Evolutionary conservation across 1,284 basidiomycete species (phyloP), one percentile per base, ranked within the genome.

Genomic region (Butyriboletus appendiculatus): DNA sequence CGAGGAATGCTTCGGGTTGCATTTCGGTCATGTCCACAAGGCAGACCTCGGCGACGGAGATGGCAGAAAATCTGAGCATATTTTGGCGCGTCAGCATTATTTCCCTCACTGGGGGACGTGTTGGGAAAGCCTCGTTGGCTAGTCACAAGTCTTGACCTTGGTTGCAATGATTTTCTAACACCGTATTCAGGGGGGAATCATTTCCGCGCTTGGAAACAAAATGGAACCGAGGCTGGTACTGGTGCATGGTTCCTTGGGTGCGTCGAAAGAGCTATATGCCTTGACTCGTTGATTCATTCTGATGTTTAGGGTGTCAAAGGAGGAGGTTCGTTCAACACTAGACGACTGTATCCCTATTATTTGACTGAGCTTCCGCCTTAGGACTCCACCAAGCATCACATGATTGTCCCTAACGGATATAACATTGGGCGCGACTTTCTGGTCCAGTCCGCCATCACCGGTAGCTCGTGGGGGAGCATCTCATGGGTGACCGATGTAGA

Each of bases 391-490:
- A 84, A 81, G 61, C 75, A 84, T 56, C 90, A 93, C 63, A 84
- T 76, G 68, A 92, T 93, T 50, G 77, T 84, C 20, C 80, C 82
- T 10, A 73, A 93, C 55, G 90, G 90, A 6, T 92, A 90, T 63
- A 91, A 92, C 61, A 73, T 87, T 44, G 88, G 90, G 12, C 82
- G 90, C 18, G 86, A 92, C 69, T 83, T 77, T 72, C 74, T 92
- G 50, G 87, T 92, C 22, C 75, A 79, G 39, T 80, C 76, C 12
- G 88, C 90, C n/a, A 64, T 79, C 22, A 66, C 75, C 9, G 85
- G 83, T n/a, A 80, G 79, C 47, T 75, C 76, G 32, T 85, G 81
- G 81, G 78, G 79, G 35, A 79, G 81, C 11, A 78, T 79, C 59
- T 82, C 78, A 75, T 92, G 90, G 89, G 73, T 76, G 58, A 87